Conservation (phyloP, 179 eudicot species). For the Amaranthus tricolor region DNA sequence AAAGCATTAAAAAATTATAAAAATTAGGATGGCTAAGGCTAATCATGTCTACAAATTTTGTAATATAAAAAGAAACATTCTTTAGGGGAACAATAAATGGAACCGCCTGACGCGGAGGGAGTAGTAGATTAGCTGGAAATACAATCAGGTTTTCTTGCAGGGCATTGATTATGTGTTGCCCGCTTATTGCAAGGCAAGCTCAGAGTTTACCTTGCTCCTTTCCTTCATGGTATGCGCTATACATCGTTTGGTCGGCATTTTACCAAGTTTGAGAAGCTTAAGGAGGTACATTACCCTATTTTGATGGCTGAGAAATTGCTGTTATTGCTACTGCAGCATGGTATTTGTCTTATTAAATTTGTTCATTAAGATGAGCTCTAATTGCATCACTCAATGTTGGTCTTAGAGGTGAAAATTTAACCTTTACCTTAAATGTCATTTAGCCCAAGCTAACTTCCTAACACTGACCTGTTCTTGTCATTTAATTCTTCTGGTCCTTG, state of each 20-base stretch:
- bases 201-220: slow-evolving; percentile 77
- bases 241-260: slow-evolving; percentile 96
- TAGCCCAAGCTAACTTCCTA: neutral
- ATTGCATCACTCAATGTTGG: neutral
- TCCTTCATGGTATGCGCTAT: slow-evolving; percentile 79
- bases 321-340: neutral
- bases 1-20: no score
- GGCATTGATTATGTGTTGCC: neutral
- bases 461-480: neutral
- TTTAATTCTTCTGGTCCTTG: neutral
- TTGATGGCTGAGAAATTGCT: neutral
- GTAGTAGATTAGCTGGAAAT: neutral
- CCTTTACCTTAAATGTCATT: neutral
- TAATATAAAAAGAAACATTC: no score
- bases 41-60: no score
- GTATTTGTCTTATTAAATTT: neutral
- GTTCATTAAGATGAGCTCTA: neutral
- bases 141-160: neutral
- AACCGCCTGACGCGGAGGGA: no score
- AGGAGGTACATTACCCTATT: slow-evolving; percentile 50
- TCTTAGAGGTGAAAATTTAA: neutral
- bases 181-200: slow-evolving; percentile 56
- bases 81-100: no score
- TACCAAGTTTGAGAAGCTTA: slow-evolving; percentile 65
- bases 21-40: no score